A percentile compares a stretch with the other conserved stretches of the same genome.
phyloP scores from a whole-genome alignment of 2,329 filamentous ascomycete genomes.

The Sphaceloma murrayae region DNA sequence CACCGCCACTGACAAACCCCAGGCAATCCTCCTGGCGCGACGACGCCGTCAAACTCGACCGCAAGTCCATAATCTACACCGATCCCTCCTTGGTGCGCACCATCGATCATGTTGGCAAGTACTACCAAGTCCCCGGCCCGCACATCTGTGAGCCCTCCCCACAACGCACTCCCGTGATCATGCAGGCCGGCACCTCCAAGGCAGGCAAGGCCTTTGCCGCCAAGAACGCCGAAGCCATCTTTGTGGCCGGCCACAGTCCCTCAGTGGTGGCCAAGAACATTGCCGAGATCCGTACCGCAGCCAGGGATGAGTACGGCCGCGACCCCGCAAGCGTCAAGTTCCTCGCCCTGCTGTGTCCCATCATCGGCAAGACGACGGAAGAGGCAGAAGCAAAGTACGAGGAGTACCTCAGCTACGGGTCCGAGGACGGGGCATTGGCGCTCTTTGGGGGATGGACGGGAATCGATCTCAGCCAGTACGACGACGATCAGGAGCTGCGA shows the following conservation, averaged over 20 bases:
- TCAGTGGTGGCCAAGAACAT: constrained; percentile 52
- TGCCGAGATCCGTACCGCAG: constrained; percentile 4
- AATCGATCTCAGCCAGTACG: constrained; percentile 52
- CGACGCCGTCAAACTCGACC: constrained; percentile 54
- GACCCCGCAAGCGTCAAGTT: constrained; percentile 57
- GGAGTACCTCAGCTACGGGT: constrained; percentile 53
- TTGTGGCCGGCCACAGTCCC: constrained; percentile 57
- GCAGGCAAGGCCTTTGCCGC: constrained; percentile 59
- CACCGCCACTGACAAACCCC: not conserved
- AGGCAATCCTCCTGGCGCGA: constrained; percentile 57
- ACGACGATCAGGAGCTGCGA: constrained; percentile 53
- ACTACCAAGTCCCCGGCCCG: constrained; percentile 54
- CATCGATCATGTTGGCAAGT: constrained; percentile 58
- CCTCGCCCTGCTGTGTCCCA: constrained; percentile 54
- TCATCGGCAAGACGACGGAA: constrained; percentile 56
- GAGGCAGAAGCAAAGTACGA: constrained; percentile 56
- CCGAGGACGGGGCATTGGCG: constrained; percentile 56
- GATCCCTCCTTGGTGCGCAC: constrained; percentile 49
- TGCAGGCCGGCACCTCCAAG: constrained; percentile 60
- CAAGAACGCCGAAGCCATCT: constrained; percentile 62
- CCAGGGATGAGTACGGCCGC: constrained; percentile 38
- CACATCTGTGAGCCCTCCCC: constrained; percentile 58
- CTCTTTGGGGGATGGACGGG: constrained; percentile 69
- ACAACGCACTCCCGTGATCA: constrained; percentile 58
- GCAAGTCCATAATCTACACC: constrained; percentile 50